Evolutionary conservation across 768 basidiomycete species (phyloP), one percentile per base, ranked within the genome.

Genomic region (Paxillus involutus): DNA sequence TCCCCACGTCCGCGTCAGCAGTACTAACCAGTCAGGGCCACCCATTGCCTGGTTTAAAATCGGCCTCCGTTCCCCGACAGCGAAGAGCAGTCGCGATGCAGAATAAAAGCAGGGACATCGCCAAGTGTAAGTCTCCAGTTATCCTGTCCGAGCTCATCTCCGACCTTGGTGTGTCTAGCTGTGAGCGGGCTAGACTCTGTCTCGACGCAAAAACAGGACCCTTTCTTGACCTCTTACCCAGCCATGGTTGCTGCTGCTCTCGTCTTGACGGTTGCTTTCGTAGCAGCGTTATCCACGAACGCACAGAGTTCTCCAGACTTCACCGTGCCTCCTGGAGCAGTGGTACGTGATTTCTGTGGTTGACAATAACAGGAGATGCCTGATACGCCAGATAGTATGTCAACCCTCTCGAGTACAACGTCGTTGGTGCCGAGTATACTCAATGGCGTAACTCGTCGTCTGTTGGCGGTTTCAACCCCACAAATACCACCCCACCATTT

Each of bases 401-500:
- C 37, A 72, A 82, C 53, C 81, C 81, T 29, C 73, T 65, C 9
- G 71, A 75, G 3, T 82, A 82, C 55, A 77, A 78, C 16, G 84
- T 84, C 10, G 62, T 85, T 8, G 78, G 78, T 6, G 59, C 73
- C 14, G 75, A 72, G 73, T 70, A 75, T 52, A 26, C 65, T 6
- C 70, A 70, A 54, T 73, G 76, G 53, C 61, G 69, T 33, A 68
- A 71, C 32, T 19, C 77, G 12, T 77, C 75, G 36, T 68, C 6
- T 6, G 26, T 63, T 26, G 62, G 73, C 10, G 74, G 77, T 44
- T 82, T 84, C 70, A 84, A 86, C 59, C 88, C 86, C 2, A 85
- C 83, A 16, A 78, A 80, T 60, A 75, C 77, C 36, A 66, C 67
- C 17, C 73, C 80, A 13, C 82, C 84, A 0, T 80, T 86, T 61